Evolutionary conservation across 2,329 filamentous ascomycete genomes (phyloP).

Genomic region (Ophiostoma pallidulum): DNA sequence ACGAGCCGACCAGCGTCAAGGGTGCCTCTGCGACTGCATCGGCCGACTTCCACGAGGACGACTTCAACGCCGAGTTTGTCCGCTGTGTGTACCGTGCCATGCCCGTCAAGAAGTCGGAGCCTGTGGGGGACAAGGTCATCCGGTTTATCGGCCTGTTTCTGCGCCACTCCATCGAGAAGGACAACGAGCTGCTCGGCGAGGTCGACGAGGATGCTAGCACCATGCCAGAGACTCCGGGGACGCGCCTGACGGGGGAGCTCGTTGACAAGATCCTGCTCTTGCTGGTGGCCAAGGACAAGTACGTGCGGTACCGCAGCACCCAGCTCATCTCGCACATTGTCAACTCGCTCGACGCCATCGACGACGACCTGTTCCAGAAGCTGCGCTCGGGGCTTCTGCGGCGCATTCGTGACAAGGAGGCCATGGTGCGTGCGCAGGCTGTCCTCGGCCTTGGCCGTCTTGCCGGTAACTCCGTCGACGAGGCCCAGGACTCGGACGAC

Average conservation of each 20-base stretch:
- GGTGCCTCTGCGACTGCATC: conserved; percentile 32
- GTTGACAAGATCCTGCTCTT: conserved; percentile 66
- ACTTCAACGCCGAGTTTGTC: conserved; percentile 80
- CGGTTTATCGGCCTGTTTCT: conserved; percentile 85
- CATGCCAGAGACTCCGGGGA: conserved; percentile 74
- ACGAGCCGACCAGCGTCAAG: conserved; percentile 42
- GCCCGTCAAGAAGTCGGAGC: conserved; percentile 84
- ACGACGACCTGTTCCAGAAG: conserved; percentile 81
- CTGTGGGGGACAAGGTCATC: conserved; percentile 74
- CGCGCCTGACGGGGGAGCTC: conserved; percentile 64
- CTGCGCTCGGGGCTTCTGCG: conserved; percentile 71
- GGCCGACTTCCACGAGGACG: conserved; percentile 68
- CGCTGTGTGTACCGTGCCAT: conserved; percentile 75
- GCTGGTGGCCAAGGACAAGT: conserved; percentile 83
- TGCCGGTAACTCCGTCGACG: conserved; percentile 67
- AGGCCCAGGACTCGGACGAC: conserved; percentile 58
- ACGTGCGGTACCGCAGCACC: conserved; percentile 78
- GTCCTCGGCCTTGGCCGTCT: conserved; percentile 82
- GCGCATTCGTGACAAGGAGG: conserved; percentile 86
- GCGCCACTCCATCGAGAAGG: conserved; percentile 59
- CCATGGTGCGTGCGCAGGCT: conserved; percentile 84
- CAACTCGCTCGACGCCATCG: conserved; percentile 84
- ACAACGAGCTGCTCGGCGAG: conserved; percentile 57
- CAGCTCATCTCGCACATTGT: conserved; percentile 87
- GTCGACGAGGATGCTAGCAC: conserved; percentile 59